Evolutionary conservation across 2,329 filamentous ascomycete species (phyloP), one percentile per base, ranked within the genome.

Genomic region (Periconia sp.): DNA sequence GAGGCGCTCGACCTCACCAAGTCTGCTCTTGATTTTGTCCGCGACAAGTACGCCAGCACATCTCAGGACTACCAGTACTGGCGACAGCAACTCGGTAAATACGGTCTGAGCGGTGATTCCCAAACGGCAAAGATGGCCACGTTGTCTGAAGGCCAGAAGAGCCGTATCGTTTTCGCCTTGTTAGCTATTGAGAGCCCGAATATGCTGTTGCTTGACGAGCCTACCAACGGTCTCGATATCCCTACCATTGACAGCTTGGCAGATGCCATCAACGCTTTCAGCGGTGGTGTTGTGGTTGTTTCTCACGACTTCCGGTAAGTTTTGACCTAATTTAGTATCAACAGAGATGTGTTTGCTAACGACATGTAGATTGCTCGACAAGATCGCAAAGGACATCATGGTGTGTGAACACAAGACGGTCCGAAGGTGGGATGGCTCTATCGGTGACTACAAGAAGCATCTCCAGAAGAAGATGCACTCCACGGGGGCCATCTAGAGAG

Each of bases 41-140:
- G 94, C 60, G 93, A 97, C 80, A 96, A 93, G 82, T 97, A 96
- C 81, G 77, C 82, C 42, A 82, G 87, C 61, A 91, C 93, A 79
- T 92, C 87, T 50, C 94, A 99, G 76, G 94, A 99, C 75, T 96
- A 96, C 82, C 94, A 99, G 81, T 99, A 94, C 86, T 99, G 94
- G 94, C 87, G 94, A 73, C 93, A 97, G 79, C 92, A 96, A 81
- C 90, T 99, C 37, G 94, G 94, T 69, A 85, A 88, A 62, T 99
- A 99, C 76, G 95, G 95, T 74, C 85, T 99, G 61, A 89, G 86
- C 54, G 95, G 95, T 75, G 92, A 97, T 59, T 82, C 91, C 31
- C 95, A 99, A 82, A 99, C 94, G 46, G 91, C 94, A 45, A 84
- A 97, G 73, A 99, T 99, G 88, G 95, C 94, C 59, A 99, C 94